Evolutionary conservation across 768 basidiomycete species (phyloP).

Genomic region (Suillus occidentalis): DNA sequence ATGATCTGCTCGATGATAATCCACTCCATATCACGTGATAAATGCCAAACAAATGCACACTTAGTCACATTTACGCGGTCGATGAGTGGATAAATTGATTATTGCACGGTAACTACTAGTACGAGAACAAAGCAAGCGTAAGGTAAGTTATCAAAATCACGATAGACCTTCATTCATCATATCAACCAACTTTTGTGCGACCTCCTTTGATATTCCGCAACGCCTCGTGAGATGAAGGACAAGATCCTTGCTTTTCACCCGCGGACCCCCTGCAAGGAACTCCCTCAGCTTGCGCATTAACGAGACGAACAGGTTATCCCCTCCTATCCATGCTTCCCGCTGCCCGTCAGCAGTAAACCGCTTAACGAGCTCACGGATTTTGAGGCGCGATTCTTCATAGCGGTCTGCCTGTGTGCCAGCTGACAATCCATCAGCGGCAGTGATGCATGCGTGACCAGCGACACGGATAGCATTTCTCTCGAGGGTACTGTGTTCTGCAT

Average conservation of each 20-base stretch:
- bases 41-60: neutral
- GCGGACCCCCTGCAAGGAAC: neutral
- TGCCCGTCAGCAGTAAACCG: slow-evolving; percentile 26
- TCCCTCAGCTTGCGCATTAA: neutral
- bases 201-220: neutral
- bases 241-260: neutral
- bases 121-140: too few species aligned
- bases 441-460: slow-evolving; percentile 34
- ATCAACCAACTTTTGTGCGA: neutral
- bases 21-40: neutral
- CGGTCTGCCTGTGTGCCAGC: slow-evolving; percentile 21
- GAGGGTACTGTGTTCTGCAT: neutral
- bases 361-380: neutral
- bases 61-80: too few species aligned
- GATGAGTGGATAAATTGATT: too few species aligned
- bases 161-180: neutral
- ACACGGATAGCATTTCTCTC: too few species aligned
- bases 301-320: neutral
- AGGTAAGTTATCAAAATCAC: neutral
- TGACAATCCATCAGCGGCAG: slow-evolving; percentile 12
- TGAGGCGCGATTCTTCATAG: neutral
- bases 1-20: too few species aligned
- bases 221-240: neutral
- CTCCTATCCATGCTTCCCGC: neutral
- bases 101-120: too few species aligned